Conservation (phyloP, 192 early-diverging fungal species). For the Jimgerdemannia lactiflua region DNA sequence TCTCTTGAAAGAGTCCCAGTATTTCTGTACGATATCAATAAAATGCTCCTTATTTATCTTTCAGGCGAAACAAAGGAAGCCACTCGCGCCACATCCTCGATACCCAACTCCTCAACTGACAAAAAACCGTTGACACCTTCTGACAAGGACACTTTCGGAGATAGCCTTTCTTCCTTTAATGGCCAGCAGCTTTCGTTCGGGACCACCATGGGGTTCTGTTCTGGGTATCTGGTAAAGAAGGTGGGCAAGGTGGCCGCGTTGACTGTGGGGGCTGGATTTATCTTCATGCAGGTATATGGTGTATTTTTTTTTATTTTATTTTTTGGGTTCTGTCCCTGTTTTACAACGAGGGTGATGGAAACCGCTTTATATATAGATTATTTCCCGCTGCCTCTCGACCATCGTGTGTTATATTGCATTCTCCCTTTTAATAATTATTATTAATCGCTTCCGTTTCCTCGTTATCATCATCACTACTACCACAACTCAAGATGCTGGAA, state of each 20-base stretch:
- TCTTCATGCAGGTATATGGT: conserved; percentile 33
- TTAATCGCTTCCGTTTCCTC: not conserved
- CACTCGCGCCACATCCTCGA: not conserved
- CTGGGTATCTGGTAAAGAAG: conserved; percentile 50
- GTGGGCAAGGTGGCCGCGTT: conserved; percentile 44
- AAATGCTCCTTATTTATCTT: not conserved
- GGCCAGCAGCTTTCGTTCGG: conserved; percentile 37
- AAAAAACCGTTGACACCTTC: not conserved
- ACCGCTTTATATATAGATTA: too few relatives aligned
- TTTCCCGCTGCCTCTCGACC: too few relatives aligned
- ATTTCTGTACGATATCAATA: not conserved
- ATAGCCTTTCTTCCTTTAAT: not conserved
- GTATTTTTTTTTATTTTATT: not conserved
- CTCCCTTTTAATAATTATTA: not conserved
- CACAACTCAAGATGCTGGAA: conserved; percentile 3
- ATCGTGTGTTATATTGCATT: too few relatives aligned
- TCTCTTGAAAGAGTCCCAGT: not conserved
- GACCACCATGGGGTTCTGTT: conserved; percentile 39
- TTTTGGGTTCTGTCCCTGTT: not conserved
- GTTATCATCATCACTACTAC: too few relatives aligned
- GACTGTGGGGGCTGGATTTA: conserved; percentile 41
- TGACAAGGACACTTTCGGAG: not conserved
- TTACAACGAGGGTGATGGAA: not conserved
- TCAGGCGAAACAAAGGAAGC: not conserved
- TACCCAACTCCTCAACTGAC: not conserved